A percentile compares a stretch with the other conserved stretches of the same genome.
Conservation (phyloP, 805 yeast genomes). For the Priceomyces fermenticarens region DNA sequence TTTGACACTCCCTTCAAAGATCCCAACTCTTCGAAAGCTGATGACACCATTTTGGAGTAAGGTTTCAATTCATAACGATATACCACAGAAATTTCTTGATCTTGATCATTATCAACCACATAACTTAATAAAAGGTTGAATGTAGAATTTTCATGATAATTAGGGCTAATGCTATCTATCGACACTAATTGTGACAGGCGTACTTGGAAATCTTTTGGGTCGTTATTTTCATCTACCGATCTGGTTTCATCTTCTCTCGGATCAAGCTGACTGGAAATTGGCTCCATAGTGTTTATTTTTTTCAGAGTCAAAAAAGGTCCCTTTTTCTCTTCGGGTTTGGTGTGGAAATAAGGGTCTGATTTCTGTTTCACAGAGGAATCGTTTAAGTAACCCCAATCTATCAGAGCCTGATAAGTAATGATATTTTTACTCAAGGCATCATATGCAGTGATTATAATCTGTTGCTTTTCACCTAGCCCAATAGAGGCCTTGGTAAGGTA, state of each 20-base stretch:
- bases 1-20: conserved; percentile 13
- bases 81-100: conserved; percentile 15
- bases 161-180: conserved; percentile 46
- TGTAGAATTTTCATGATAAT: conserved; percentile 36
- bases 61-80: conserved; percentile 27
- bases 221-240: conserved; percentile 12
- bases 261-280: conserved; percentile 18
- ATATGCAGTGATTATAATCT: conserved; percentile 41
- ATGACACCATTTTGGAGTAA: conserved; percentile 20
- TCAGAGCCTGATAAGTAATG: conserved; percentile 37
- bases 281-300: conserved; percentile 29
- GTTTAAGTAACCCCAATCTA: conserved; percentile 57
- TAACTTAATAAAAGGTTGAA: conserved; percentile 48
- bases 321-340: conserved; percentile 43
- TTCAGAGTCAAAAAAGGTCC: conserved; percentile 38
- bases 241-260: conserved; percentile 9
- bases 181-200: conserved; percentile 16
- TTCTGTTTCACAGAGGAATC: conserved; percentile 46
- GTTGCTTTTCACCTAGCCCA: conserved; percentile 51
- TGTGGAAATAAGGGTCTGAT: conserved; percentile 47
- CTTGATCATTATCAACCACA: conserved; percentile 15
- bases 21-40: conserved; percentile 31
- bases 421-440: conserved; percentile 34
- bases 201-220: conserved; percentile 13
- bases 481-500: conserved; percentile 41